A percentile compares a stretch with the other conserved stretches of the same genome.
Evolutionary conservation across 2,329 filamentous ascomycete genomes (phyloP).

Genomic region (Ascochyta lentis): DNA sequence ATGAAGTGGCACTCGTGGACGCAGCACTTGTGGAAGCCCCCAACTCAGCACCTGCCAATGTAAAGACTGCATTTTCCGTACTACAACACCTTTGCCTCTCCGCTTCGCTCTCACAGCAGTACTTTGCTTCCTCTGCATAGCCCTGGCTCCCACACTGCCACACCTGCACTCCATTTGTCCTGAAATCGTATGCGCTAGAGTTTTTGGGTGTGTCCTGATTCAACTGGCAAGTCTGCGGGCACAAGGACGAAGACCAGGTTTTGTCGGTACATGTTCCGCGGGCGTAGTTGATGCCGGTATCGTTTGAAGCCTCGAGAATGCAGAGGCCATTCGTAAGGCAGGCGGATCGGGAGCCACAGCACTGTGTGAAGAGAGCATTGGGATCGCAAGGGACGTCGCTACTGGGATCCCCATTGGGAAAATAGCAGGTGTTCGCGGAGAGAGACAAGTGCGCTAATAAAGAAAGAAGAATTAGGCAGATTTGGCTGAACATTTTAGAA

Average conservation of each 20-base stretch:
- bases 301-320: slow-evolving; percentile 13
- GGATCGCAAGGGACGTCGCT: slow-evolving; percentile 18
- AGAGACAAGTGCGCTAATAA: not conserved
- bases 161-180: slow-evolving; percentile 13
- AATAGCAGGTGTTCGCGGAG: slow-evolving; percentile 16
- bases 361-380: slow-evolving; percentile 16
- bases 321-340: slow-evolving; percentile 25
- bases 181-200: slow-evolving; percentile 20
- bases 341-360: slow-evolving; percentile 10
- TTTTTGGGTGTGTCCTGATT: no score
- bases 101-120: slow-evolving; percentile 21
- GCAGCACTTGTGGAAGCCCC: not conserved
- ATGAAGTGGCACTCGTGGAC: no score
- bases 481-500: not conserved
- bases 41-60: not conserved
- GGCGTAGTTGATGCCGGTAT: slow-evolving; percentile 18
- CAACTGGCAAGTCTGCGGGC: slow-evolving; percentile 14
- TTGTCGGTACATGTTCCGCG: slow-evolving; percentile 22
- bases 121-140: slow-evolving; percentile 16
- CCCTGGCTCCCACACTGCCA: slow-evolving; percentile 21
- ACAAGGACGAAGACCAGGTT: slow-evolving; percentile 13
- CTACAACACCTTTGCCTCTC: slow-evolving; percentile 21
- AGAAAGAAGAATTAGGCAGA: not conserved
- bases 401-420: slow-evolving; percentile 14
- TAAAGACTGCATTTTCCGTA: slow-evolving; percentile 19